Percentiles rank a stretch among this genome's conserved stretches.
Conservation (phyloP, 2,329 filamentous ascomycete genomes). For the Grosmannia clavigera region DNA sequence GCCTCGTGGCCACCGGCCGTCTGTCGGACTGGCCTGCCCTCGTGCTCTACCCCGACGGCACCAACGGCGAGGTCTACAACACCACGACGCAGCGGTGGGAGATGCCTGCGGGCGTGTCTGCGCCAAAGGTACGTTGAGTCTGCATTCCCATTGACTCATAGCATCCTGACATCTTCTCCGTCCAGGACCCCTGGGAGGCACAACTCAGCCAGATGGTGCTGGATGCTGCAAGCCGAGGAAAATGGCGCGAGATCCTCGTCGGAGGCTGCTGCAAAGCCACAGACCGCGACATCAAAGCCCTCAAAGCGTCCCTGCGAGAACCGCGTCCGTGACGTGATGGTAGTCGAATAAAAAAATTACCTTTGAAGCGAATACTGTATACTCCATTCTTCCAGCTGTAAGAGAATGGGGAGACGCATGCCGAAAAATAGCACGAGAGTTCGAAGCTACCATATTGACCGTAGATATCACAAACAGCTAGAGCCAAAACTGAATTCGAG, state of each 20-base stretch:
- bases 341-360: too few species aligned
- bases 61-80: constrained; percentile 56
- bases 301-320: not conserved
- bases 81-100: constrained; percentile 50
- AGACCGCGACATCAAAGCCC: constrained; percentile 15
- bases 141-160: too few species aligned
- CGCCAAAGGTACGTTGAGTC: constrained; percentile 11
- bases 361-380: too few species aligned
- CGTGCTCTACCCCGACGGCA: constrained; percentile 57
- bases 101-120: constrained; percentile 19
- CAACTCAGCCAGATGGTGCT: constrained; percentile 30
- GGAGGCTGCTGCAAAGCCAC: constrained; percentile 41
- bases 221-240: constrained; percentile 21
- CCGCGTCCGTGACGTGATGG: not conserved
- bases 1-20: constrained; percentile 22
- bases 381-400: too few species aligned
- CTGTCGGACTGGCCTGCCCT: constrained; percentile 35
- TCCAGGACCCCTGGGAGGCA: constrained; percentile 29
- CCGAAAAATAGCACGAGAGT: too few species aligned
- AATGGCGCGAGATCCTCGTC: constrained; percentile 34
- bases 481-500: too few species aligned
- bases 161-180: not conserved
- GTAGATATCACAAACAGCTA: too few species aligned
- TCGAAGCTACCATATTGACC: too few species aligned
- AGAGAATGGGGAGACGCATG: too few species aligned